Evolutionary conservation across 108 stramenopile genomes (phyloP).

Genomic region (Licmophora abbreviata): DNA sequence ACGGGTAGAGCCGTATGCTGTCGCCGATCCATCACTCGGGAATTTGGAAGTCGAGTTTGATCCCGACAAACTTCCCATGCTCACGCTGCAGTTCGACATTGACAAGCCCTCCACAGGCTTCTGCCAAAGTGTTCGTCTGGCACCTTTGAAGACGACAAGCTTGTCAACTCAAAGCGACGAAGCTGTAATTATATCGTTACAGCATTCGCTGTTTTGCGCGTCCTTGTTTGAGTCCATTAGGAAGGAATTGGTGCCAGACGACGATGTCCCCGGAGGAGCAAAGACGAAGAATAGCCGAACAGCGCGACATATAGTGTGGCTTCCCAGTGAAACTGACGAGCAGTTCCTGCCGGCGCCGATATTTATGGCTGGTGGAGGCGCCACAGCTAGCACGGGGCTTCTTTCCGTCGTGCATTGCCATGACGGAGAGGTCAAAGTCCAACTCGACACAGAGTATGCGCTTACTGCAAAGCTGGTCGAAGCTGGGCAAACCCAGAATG

Average conservation of each 20-base stretch:
- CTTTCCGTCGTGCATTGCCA: conserved; percentile 74
- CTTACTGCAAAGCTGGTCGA: conserved; percentile 73
- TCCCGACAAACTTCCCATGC: conserved; percentile 69
- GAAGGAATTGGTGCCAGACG: conserved; percentile 40
- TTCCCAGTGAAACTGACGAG: conserved; percentile 71
- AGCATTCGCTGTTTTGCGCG: conserved; percentile 85
- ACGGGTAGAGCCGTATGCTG: conserved; percentile 67
- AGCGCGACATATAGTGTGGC: conserved; percentile 33
- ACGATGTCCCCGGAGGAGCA: conserved; percentile 4
- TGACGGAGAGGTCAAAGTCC: conserved; percentile 83
- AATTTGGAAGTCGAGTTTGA: conserved; percentile 71
- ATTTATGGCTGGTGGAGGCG: conserved; percentile 40
- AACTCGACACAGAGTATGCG: conserved; percentile 74
- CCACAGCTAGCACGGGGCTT: conserved; percentile 23
- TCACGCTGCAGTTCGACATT: conserved; percentile 65
- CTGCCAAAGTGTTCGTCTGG: conserved; percentile 47
- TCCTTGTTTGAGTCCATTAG: conserved; percentile 81
- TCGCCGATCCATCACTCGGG: conserved; percentile 74
- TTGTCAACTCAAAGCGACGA: conserved; percentile 33
- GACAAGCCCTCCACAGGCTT: conserved; percentile 75
- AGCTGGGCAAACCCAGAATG: conserved; percentile 35
- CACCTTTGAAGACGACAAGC: conserved; percentile 29
- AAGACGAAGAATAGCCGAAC: conserved; percentile 5
- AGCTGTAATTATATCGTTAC: conserved; percentile 58
- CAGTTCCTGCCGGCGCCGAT: conserved; percentile 68